phyloP scores from a whole-genome alignment of 129 eudicot genomes.

The Gnaphalium uliginosum region DNA sequence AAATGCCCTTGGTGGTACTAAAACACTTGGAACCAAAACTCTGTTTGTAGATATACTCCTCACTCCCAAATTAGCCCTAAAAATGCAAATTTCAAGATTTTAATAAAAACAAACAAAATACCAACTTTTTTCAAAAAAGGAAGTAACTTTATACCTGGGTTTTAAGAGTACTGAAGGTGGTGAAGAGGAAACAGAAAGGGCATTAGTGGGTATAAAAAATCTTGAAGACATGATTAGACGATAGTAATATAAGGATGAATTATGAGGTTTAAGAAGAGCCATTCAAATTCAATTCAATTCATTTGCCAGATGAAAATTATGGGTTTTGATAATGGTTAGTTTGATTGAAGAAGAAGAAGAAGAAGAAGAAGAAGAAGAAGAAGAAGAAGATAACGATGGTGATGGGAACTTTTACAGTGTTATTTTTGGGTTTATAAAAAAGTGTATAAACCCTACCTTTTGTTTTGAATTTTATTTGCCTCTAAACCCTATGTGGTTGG shows the following conservation, averaged over 20 bases:
- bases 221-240: constrained; percentile 43
- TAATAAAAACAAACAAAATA: background rate
- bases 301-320: background rate
- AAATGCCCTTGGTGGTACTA: constrained; percentile 56
- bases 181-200: constrained; percentile 10
- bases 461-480: background rate
- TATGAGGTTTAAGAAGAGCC: constrained; percentile 47
- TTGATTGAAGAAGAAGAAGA: background rate
- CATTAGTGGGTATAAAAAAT: constrained; percentile 25
- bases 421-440: background rate
- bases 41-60: constrained; percentile 42
- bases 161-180: constrained; percentile 27
- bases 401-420: background rate
- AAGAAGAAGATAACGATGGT: background rate
- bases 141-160: constrained; percentile 34
- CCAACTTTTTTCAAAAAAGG: background rate
- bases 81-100: background rate
- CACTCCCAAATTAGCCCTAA: constrained; percentile 52
- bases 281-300: constrained; percentile 18
- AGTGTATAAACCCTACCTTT: background rate
- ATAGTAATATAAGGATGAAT: constrained; percentile 12
- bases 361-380: background rate
- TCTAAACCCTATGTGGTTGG: background rate
- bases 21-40: constrained; percentile 40
- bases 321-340: background rate